Base-by-base conservation (phyloP, 2,329 filamentous ascomycete genomes). In the Calonectria fujianensis region DNA sequence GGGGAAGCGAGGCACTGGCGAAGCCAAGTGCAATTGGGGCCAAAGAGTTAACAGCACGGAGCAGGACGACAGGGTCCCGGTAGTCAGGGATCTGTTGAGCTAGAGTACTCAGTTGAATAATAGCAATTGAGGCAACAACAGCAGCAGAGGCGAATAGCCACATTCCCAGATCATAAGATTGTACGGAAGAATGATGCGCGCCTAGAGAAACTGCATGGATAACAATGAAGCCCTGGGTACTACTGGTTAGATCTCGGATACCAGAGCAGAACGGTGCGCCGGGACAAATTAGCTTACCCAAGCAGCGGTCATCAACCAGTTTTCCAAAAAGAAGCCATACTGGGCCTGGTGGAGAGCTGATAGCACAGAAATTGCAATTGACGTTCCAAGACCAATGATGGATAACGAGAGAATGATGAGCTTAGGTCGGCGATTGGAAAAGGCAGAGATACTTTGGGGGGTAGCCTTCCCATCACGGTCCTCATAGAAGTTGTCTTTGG, bases 401-500 rank as follows among this genome's bases (percentile, higher is more conserved):
- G 91, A 89, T n/a, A 91, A 87, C 4, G 91, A 41, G 6, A 91
- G 81, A 57, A 94, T 86, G 29, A 87, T 81, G 5, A 86, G 75
- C 81, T 93, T 94, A 69, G 92, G 89, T 72, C 88, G 80, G 72
- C 86, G 90, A 76, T 91, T 89, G 35, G 93, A 93, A 81, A 93
- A 96, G 50, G 87, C 88, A 29, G 88, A 88, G 68, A 92, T 82
- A 1, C 92, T 91, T 80, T 93, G 91, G 51, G 90, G 88, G 0
- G 92, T 93, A 39, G 93, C 93, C 76, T 89, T 88, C 64, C 94
- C 94, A 84, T 96, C 94, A 75, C 89, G 85, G 80, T 96, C 94
- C 78, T 92, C 86, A 80, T 96, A 96, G 16, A 88, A 85, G 14
- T 88, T 85, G 51, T 89, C 85, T 72, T 85, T 85, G 11, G 85